These are phyloP conservation scores for Erysiphe neolycopersici DNA, from an alignment of 2,329 filamentous ascomycete species.

Conservation along the genomic window DNA sequence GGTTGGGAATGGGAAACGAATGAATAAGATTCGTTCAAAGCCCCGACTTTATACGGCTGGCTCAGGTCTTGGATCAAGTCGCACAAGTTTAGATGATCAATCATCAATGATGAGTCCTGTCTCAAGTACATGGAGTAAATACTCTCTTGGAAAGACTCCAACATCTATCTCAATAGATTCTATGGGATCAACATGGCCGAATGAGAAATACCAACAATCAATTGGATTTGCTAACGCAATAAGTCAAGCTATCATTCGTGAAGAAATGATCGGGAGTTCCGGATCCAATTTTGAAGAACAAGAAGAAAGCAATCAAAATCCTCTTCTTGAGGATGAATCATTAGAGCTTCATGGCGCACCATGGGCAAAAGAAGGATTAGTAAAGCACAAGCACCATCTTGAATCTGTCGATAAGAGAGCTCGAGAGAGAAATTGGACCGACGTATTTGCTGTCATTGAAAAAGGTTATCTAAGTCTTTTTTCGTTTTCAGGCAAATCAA, in stretches of 20 bases:
- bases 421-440: conserved; percentile 81
- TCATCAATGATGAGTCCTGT: conserved; percentile 73
- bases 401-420: conserved; percentile 76
- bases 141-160: conserved; percentile 72
- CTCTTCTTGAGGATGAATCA: conserved; percentile 72
- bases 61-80: conserved; percentile 66
- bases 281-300: conserved; percentile 14
- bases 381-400: conserved; percentile 90
- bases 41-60: conserved; percentile 41
- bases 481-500: conserved; percentile 64
- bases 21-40: conserved; percentile 62
- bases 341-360: conserved; percentile 81
- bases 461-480: conserved; percentile 88
- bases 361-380: conserved; percentile 90
- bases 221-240: conserved; percentile 94
- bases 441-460: conserved; percentile 88
- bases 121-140: conserved; percentile 74
- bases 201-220: conserved; percentile 74
- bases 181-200: conserved; percentile 47
- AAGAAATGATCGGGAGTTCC: conserved; percentile 37
- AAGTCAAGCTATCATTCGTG: conserved; percentile 86
- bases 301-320: conserved; percentile 20
- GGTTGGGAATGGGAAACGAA: conserved; percentile 33
- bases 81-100: conserved; percentile 80
- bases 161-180: conserved; percentile 85